Conservation (phyloP, 139 green algal species). For the Tetradesmus lagerheimii region DNA sequence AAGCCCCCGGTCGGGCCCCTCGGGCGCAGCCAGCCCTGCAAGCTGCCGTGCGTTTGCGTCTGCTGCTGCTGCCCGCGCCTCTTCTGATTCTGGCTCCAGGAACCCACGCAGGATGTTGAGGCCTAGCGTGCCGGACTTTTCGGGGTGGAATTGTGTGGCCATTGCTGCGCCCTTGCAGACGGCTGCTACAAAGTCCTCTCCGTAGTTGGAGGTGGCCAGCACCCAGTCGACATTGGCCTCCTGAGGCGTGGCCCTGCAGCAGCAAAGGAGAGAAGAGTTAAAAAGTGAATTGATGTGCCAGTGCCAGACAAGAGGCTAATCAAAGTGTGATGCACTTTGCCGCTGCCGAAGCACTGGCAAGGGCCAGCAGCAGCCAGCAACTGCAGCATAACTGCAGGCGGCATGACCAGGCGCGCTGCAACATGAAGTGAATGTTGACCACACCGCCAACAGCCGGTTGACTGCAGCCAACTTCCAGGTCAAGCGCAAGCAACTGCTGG, state of each 20-base stretch:
- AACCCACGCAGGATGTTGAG: conserved; percentile 82
- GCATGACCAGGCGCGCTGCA: not conserved
- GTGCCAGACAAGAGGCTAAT: no score
- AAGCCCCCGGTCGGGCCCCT: conserved; percentile 63
- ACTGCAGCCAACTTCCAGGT: no score
- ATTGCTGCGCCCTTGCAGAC: conserved; percentile 87
- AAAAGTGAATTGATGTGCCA: no score
- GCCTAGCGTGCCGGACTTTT: conserved; percentile 93
- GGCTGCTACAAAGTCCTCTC: conserved; percentile 87
- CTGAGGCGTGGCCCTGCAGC: conserved; percentile 65
- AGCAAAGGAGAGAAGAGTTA: no score
- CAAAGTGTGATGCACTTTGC: no score
- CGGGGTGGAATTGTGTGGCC: conserved; percentile 97
- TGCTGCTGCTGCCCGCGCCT: conserved; percentile 3
- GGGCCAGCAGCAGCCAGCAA: no score
- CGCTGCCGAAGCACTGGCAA: no score
- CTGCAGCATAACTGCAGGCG: no score
- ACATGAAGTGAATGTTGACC: no score
- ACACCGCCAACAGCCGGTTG: no score
- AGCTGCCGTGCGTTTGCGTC: conserved; percentile 38
- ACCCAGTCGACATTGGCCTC: conserved; percentile 93
- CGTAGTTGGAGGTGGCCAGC: conserved; percentile 92
- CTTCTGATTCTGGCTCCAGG: conserved; percentile 67
- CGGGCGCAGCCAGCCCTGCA: not conserved
- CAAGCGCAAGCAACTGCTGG: no score